Evolutionary conservation across 306 rosid genomes (phyloP), one percentile per base, ranked within the genome.

Genomic region (Castanea crenata): DNA sequence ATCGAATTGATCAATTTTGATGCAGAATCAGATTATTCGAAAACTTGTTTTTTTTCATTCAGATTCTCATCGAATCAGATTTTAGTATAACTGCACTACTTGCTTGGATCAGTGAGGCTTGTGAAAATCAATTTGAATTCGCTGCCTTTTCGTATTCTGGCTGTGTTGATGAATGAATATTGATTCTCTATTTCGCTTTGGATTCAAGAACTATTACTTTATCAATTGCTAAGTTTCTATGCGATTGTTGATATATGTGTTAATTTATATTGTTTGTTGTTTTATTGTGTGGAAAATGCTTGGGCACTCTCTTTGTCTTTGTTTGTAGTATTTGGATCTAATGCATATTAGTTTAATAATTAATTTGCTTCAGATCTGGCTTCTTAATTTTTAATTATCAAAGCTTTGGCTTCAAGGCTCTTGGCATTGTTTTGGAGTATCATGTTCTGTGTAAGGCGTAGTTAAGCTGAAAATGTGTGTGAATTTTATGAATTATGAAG

Each of bases 31-130:
- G 55, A 38, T 57, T 25, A 25, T 25, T 25, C 27, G 27, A 25
- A 25, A 25, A 25, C 27, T 25, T 25, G 21, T 25, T 25, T 25
- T 25, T 25, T 25, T 21, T 21, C 21, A 5, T 65, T 69, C 54
- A 46, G 83, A 65, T 75, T 76, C 21, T 73, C 12, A 58, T 64
- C 71, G 49, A 78, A 86, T 82, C 78, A 68, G 76, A 78, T 78
- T 76, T 76, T 46, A 38, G 9, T 55, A 15, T 2, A 61, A 59
- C 4, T 75, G 70, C 3, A 5, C 1, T 55, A 25, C 27, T 23
- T 10, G 31, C 11, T 23, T 55, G 19, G 27, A 38, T 69, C 14
- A 27, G 58, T 6, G 19, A 29, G 38, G 32, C 34, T 61, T 61
- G 25, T 61, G 16, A 61, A 63, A 15, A 14, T 6, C 69, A 15